phyloP scores from a whole-genome alignment of 2,329 filamentous ascomycete species.

The Fusarium multiceps region DNA sequence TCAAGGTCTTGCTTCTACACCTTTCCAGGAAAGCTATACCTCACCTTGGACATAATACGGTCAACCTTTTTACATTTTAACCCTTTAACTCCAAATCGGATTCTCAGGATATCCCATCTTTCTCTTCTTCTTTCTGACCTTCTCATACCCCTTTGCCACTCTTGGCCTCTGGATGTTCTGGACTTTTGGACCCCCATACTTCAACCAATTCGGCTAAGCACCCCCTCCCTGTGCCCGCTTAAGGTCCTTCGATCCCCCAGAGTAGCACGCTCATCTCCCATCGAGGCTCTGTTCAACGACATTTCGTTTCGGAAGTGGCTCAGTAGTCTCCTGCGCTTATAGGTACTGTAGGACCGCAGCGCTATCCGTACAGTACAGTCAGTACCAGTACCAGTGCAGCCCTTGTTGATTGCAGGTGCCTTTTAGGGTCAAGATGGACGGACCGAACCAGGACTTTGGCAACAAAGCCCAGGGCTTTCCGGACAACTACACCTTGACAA shows the following conservation, averaged over 20 bases:
- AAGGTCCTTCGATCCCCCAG: neutral
- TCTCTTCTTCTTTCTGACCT: neutral
- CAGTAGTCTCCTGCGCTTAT: neutral
- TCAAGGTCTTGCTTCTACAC: slow-evolving; percentile 3
- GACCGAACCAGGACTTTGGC: neutral
- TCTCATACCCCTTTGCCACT: neutral
- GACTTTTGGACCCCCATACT: neutral
- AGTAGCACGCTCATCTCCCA: slow-evolving; percentile 1
- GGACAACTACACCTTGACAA: neutral
- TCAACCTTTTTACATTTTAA: neutral
- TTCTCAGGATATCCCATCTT: neutral
- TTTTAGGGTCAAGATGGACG: slow-evolving; percentile 21
- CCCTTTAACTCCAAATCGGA: neutral
- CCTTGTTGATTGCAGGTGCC: neutral
- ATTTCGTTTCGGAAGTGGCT: neutral
- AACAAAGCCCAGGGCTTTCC: neutral
- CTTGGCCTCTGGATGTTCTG: slow-evolving; percentile 9
- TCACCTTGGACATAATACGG: neutral
- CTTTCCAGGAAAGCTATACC: neutral
- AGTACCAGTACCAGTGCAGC: neutral
- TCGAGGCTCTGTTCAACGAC: neutral
- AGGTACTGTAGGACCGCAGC: neutral
- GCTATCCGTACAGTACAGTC: neutral
- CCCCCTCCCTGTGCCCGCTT: slow-evolving; percentile 6
- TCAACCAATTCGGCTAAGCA: slow-evolving; percentile 7